Conservation (phyloP, 495 filamentous ascomycete species). For the Hypoxylon cercidicola region DNA sequence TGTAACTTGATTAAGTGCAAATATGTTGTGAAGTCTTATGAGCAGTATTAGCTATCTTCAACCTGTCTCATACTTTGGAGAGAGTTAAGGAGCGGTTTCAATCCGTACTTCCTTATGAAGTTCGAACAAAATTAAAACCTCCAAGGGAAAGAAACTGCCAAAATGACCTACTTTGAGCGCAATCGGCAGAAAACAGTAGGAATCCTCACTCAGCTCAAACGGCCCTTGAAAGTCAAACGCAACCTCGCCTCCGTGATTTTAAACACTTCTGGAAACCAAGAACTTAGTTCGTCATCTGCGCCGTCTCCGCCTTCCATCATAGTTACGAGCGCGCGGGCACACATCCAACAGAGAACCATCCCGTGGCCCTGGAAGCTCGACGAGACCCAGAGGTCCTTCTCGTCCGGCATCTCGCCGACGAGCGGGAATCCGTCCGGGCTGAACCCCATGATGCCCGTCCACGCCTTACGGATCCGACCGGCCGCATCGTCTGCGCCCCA, state of each 20-base stretch:
- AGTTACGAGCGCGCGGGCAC: constrained; percentile 60
- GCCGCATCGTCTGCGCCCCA: constrained; percentile 69
- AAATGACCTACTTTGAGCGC: neutral
- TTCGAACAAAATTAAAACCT: too few species aligned
- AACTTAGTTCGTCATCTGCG: constrained; percentile 41
- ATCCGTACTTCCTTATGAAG: too few species aligned
- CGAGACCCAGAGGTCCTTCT: constrained; percentile 60
- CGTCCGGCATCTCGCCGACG: constrained; percentile 59
- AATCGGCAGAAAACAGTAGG: neutral
- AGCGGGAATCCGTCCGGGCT: constrained; percentile 66
- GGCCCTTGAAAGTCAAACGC: constrained; percentile 54
- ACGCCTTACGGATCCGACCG: constrained; percentile 66
- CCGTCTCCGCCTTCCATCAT: constrained; percentile 56
- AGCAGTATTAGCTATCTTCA: too few species aligned
- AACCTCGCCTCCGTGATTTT: constrained; percentile 58
- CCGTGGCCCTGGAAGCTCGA: constrained; percentile 68
- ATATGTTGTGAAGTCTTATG: too few species aligned
- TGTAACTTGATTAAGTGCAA: too few species aligned
- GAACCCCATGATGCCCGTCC: constrained; percentile 72
- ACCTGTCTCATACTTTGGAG: too few species aligned
- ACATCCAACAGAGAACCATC: constrained; percentile 68
- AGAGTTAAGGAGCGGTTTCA: too few species aligned
- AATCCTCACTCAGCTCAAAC: constrained; percentile 38
- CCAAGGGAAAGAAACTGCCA: neutral
- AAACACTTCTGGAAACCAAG: constrained; percentile 66